These are phyloP conservation scores for Salinomyces thailandicus DNA, from an alignment of 2,329 filamentous ascomycete species.

Conservation along the genomic window DNA sequence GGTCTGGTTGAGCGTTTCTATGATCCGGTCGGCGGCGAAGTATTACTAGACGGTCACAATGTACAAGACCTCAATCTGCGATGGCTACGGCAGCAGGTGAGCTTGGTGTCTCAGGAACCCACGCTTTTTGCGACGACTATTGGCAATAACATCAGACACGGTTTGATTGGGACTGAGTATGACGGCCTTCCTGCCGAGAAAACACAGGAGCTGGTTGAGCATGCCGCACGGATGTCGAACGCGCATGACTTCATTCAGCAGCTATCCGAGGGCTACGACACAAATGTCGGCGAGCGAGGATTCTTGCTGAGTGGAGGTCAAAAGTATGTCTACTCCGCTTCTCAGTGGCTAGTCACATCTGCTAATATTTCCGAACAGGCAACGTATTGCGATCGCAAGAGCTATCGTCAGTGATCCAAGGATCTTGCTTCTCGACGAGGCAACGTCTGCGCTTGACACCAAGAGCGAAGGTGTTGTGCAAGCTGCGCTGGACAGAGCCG, in stretches of 20 bases:
- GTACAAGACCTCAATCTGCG: conserved; percentile 71
- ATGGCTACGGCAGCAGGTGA: conserved; percentile 87
- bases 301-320: conserved; percentile 90
- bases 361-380: conserved; percentile 44
- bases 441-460: conserved; percentile 86
- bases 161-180: conserved; percentile 71
- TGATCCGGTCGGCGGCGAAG: conserved; percentile 67
- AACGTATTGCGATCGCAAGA: conserved; percentile 87
- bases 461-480: conserved; percentile 93
- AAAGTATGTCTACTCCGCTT: conserved; percentile 12
- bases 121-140: conserved; percentile 84
- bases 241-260: conserved; percentile 81
- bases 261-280: conserved; percentile 83
- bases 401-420: conserved; percentile 86
- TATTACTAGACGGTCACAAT: conserved; percentile 74
- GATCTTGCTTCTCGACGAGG: conserved; percentile 86
- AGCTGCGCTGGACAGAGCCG: conserved; percentile 76
- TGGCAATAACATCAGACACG: conserved; percentile 79
- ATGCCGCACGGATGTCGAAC: conserved; percentile 83
- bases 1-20: conserved; percentile 93
- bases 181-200: conserved; percentile 59
- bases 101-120: conserved; percentile 87
- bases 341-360: not conserved
- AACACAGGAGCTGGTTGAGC: conserved; percentile 59
- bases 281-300: conserved; percentile 88